Base-by-base conservation (phyloP, 116 monocot genomes). In the Papilionanthe hybrid region DNA sequence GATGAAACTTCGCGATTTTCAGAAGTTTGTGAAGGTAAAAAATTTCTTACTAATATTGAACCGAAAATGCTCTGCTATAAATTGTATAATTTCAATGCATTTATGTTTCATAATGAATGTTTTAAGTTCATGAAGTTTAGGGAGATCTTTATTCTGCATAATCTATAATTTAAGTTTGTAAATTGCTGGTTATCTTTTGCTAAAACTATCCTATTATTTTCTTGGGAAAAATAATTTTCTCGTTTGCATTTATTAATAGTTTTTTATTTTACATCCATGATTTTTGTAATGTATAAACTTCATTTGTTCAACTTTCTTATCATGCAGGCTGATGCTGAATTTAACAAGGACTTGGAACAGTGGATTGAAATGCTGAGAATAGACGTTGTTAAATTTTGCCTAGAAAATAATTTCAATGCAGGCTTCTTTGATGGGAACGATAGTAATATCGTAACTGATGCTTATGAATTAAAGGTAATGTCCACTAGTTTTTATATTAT, bases 381-480 rank as follows among this genome's bases (percentile, higher is more conserved):
- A 29, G 99, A 99, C 43, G 92, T 93, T 2, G 32, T 99, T 45
- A 91, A 90, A 74, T 75, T 95, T 10, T 99, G 99, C 77, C 95
- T 90, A 29, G 95, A 99, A 47, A 94, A 93, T 78, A 90, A 93
- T 76, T 99, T 99, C 83, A 91, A 90, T 83, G 82, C 93, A 12
- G 99, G 99, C 0, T 99, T 99, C 66, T 92, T 99, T 68, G 99
- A 95, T 81, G 93, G 95, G 27, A 92, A 63, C 79, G 95, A 95
- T 75, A 83, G 48, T 49, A 89, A 83, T 58, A 84, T 79, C 20
- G 90, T 76, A 41, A 72, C 91, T 81, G 99, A 99, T 90, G 99
- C 99, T 76, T 95, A 99, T 78, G 99, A 99, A 50, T 78, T 99
- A 73, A 99, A 99, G 99, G 99, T 99, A 89, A 75, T 82, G 25